Conservation (phyloP, 495 filamentous ascomycete genomes). For the Hyphodiscus hymeniophilus region DNA sequence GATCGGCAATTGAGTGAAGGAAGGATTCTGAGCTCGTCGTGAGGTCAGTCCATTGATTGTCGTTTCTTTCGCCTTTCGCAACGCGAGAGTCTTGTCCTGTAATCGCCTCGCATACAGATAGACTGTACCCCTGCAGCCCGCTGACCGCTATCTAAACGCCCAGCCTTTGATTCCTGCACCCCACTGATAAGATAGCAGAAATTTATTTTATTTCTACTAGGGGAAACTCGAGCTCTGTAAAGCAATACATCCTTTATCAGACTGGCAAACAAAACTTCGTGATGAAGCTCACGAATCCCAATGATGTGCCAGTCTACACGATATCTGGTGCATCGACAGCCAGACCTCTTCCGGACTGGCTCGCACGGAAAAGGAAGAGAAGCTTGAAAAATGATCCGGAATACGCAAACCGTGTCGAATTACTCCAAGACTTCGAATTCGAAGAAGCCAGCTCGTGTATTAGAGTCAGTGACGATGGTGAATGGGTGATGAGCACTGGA, state of each 20-base stretch:
- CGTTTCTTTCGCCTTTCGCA: too few relatives aligned
- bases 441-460: constrained; percentile 96
- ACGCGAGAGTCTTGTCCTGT: too few relatives aligned
- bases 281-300: constrained; percentile 87
- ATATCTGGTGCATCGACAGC: constrained; percentile 88
- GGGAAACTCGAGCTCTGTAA: neutral
- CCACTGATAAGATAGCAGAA: too few relatives aligned
- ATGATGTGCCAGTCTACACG: constrained; percentile 89
- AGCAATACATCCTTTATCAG: neutral
- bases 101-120: too few relatives aligned
- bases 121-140: too few relatives aligned
- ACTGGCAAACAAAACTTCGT: neutral
- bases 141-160: too few relatives aligned
- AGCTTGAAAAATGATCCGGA: constrained; percentile 90
- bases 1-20: too few relatives aligned
- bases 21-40: too few relatives aligned
- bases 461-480: constrained; percentile 86
- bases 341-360: constrained; percentile 88
- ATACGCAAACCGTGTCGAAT: constrained; percentile 85
- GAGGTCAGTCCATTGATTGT: too few relatives aligned
- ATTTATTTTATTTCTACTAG: neutral
- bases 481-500: constrained; percentile 98
- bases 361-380: constrained; percentile 82
- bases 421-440: constrained; percentile 97
- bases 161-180: too few relatives aligned